Conservation (phyloP, 768 basidiomycete species). For the Scleroderma citrinum region DNA sequence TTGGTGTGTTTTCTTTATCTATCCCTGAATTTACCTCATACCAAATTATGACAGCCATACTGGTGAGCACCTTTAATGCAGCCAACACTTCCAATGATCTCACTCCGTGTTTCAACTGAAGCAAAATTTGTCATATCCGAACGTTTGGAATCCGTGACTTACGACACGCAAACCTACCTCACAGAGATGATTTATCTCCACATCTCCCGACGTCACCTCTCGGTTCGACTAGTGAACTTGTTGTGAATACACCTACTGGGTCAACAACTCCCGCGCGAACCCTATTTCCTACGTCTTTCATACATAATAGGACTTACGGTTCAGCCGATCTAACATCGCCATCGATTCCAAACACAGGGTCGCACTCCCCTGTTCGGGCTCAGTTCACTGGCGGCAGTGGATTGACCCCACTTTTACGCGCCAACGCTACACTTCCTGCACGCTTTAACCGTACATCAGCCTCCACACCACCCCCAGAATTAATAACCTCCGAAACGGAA, state of each 20-base stretch:
- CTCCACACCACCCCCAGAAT: constrained; percentile 10
- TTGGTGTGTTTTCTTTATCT: constrained; percentile 44
- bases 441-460: constrained; percentile 22
- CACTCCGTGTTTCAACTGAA: constrained; percentile 23
- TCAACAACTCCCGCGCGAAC: constrained; percentile 24
- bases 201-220: constrained; percentile 28
- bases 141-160: constrained; percentile 74
- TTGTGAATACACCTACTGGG: constrained; percentile 18
- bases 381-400: constrained; percentile 21
- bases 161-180: constrained; percentile 63
- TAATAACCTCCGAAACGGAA: constrained; percentile 2
- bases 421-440: constrained; percentile 38
- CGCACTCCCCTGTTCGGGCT: constrained; percentile 22
- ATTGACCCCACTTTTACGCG: constrained; percentile 30
- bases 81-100: not conserved
- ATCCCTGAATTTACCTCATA: not conserved
- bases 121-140: constrained; percentile 79
- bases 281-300: constrained; percentile 30
- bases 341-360: constrained; percentile 8
- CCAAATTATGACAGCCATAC: constrained; percentile 32
- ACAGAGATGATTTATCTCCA: constrained; percentile 35
- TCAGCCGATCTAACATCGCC: constrained; percentile 24
- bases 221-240: constrained; percentile 12
- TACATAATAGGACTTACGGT: constrained; percentile 16
- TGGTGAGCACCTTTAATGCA: constrained; percentile 26